These are phyloP conservation scores for Herpetomonas samuelpessoai DNA, from an alignment of 208 protist species.

Conservation along the genomic window DNA sequence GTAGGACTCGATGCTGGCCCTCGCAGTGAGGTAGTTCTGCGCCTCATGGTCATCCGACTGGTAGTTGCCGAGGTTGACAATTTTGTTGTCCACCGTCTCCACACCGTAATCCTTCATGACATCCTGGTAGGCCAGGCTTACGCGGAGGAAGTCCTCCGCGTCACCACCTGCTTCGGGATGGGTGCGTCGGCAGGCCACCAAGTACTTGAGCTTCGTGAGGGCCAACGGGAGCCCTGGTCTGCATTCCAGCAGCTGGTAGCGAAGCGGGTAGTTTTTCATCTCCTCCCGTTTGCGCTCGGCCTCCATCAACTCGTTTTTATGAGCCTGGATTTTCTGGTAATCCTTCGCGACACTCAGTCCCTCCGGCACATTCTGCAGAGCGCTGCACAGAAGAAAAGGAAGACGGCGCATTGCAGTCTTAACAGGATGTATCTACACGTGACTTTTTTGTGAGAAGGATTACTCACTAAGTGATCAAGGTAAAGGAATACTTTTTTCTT, in stretches of 20 bases:
- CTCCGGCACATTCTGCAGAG: constrained; percentile 45
- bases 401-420: constrained; percentile 41
- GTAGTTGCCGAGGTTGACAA: constrained; percentile 85
- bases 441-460: too few species aligned
- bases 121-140: constrained; percentile 82
- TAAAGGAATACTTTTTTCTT: too few species aligned
- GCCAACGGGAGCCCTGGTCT: constrained; percentile 68
- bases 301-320: constrained; percentile 38
- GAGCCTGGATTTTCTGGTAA: constrained; percentile 57
- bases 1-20: constrained; percentile 64
- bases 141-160: constrained; percentile 65
- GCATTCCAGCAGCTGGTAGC: constrained; percentile 80
- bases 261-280: constrained; percentile 61
- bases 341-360: constrained; percentile 49
- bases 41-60: constrained; percentile 67
- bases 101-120: constrained; percentile 88
- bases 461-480: too few species aligned
- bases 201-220: constrained; percentile 79
- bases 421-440: too few species aligned
- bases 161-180: constrained; percentile 85
- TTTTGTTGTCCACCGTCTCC: constrained; percentile 79
- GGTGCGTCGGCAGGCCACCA: constrained; percentile 68
- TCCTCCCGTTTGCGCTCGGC: constrained; percentile 51
- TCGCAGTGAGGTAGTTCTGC: constrained; percentile 76
- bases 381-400: constrained; percentile 31